Evolutionary conservation across 2,329 filamentous ascomycete species (phyloP).

Genomic region (Ceratocystis destructans): DNA sequence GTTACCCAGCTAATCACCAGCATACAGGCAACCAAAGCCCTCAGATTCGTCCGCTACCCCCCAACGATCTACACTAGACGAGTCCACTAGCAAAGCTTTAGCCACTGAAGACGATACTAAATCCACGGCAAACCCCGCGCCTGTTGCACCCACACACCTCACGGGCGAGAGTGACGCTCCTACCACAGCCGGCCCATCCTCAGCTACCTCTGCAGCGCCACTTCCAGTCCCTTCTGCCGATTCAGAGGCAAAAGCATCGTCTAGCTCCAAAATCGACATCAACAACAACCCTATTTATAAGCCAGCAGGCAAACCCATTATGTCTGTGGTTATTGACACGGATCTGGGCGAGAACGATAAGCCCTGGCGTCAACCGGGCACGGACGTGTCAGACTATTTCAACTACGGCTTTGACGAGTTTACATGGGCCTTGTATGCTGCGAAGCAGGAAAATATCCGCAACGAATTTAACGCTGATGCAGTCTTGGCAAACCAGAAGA

Average conservation of each 20-base stretch:
- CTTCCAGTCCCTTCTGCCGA: conserved; percentile 29
- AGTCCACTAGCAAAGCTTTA: conserved; percentile 33
- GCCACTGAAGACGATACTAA: conserved; percentile 5
- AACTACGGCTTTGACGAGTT: conserved; percentile 99
- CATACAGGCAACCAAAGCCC: conserved; percentile 43
- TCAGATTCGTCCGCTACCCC: conserved; percentile 54
- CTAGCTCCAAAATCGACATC: conserved; percentile 74
- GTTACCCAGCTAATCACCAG: neutral
- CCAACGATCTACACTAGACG: conserved; percentile 41
- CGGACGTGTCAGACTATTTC: conserved; percentile 93
- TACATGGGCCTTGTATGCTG: conserved; percentile 87
- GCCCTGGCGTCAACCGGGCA: conserved; percentile 87
- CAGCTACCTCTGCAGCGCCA: conserved; percentile 5
- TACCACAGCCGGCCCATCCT: conserved; percentile 22
- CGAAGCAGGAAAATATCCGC: conserved; percentile 70
- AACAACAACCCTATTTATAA: conserved; percentile 70
- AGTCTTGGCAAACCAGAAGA: conserved; percentile 55
- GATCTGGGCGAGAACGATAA: conserved; percentile 71
- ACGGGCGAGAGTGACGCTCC: conserved; percentile 25
- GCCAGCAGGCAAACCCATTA: conserved; percentile 65
- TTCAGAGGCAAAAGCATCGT: conserved; percentile 48
- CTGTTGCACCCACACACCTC: conserved; percentile 28
- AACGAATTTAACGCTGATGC: conserved; percentile 58
- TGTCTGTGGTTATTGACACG: conserved; percentile 58
- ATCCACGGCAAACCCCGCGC: conserved; percentile 26